Evolutionary conservation across 2,329 filamentous ascomycete genomes (phyloP).

Genomic region (Rutstroemia sp.): DNA sequence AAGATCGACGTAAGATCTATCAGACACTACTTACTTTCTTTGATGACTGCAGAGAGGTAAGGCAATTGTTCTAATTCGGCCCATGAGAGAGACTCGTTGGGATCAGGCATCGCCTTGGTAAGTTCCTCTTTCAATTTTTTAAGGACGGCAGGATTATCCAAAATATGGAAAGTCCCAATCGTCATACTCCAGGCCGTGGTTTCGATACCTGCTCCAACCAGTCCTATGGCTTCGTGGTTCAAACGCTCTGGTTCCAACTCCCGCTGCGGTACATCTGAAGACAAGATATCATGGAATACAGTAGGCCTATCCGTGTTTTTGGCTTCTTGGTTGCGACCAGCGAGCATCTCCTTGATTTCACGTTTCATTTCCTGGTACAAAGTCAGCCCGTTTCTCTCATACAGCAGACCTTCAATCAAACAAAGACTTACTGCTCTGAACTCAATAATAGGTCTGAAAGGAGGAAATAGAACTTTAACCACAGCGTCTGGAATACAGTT

Average conservation of each 20-base stretch:
- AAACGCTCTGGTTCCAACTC: conserved; percentile 31
- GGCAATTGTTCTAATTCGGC: conserved; percentile 23
- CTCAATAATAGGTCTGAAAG: neutral
- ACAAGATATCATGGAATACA: conserved; percentile 21
- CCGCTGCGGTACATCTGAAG: conserved; percentile 24
- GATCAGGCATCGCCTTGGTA: neutral
- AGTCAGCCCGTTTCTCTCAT: neutral
- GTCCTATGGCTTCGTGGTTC: conserved; percentile 27
- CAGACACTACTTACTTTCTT: conserved; percentile 28
- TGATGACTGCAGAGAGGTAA: conserved; percentile 28
- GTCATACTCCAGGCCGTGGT: conserved; percentile 31
- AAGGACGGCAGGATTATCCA: conserved; percentile 26
- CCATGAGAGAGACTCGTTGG: conserved; percentile 10
- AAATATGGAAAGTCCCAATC: conserved; percentile 31
- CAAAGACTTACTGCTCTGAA: neutral
- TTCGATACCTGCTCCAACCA: conserved; percentile 32
- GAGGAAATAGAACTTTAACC: neutral
- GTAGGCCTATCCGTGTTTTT: conserved; percentile 15
- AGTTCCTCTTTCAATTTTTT: conserved; percentile 31
- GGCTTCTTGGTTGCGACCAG: neutral
- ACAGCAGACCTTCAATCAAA: neutral
- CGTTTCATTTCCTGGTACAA: neutral
- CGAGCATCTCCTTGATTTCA: neutral
- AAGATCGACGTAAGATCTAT: conserved; percentile 11
- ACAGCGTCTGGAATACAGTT: neutral